Evolutionary conservation across 2,329 filamentous ascomycete species (phyloP), one percentile per base, ranked within the genome.

Genomic region (Paraconiothyrium sp.): DNA sequence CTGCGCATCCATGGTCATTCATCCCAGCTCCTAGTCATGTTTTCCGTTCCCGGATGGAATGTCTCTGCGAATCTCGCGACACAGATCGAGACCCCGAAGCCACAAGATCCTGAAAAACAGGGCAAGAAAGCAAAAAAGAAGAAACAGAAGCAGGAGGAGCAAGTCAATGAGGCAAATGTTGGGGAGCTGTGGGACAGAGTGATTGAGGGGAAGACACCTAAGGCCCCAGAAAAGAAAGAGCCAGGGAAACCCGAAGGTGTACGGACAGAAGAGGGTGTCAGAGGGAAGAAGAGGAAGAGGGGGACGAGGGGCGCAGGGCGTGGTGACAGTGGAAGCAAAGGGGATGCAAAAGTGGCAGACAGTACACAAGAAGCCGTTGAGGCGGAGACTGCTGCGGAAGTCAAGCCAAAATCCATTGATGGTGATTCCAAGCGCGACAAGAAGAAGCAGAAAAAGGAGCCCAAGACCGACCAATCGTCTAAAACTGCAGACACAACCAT

Each of bases 1-100:
- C 27, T 30, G 27, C 54, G 11, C 41, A 13, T n/a, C 37, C 22
- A 24, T 27, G 32, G 14, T 14, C 16, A n/a, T 44, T 16, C n/a
- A 8, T 49, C 6, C 14, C 13, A 22, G 35, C 54, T 11, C 34
- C 44, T n/a, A 14, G 66, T 63, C 79, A 94, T 98, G 94, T 98
- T 98, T 79, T 90, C 93, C 10, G 94, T 98, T 34, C 92, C 92
- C 73, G 95, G 95, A 69, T 97, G 94, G 94, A 92, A 92, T 43
- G 85, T 97, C 39, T 88, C 92, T 59, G 86, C 90, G 64, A 87
- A 89, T 56, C 86, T 96, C 66, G 93, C 92, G 79, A 80, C 88
- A 34, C 92, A 97, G 79, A 85, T 83, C 20, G 82, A 85, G 63
- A 73, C 73, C 63, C 73, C 75, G 20, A 75, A 74, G 52, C 63